These are phyloP conservation scores for Arachnomyces sp. DNA, from an alignment of 2,329 filamentous ascomycete species.

Conservation along the genomic window DNA sequence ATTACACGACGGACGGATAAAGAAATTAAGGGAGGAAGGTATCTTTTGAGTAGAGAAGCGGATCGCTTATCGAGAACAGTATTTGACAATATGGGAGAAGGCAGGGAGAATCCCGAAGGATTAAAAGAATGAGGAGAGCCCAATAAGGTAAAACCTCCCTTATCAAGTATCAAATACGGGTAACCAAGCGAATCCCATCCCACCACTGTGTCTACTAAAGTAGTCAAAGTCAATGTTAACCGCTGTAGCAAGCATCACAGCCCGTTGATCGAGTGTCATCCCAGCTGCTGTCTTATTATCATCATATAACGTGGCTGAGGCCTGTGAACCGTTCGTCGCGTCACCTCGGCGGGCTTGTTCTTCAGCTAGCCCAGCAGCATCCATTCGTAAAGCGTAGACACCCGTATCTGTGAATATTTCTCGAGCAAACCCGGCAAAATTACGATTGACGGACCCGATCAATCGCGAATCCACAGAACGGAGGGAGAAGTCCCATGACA, in stretches of 20 bases:
- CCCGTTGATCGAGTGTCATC: constrained; percentile 58
- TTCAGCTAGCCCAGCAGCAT: constrained; percentile 42
- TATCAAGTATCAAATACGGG: too few species aligned
- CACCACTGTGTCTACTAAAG: constrained; percentile 53
- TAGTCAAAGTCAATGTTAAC: constrained; percentile 60
- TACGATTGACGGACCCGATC: constrained; percentile 55
- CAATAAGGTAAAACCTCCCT: too few species aligned
- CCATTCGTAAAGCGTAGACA: constrained; percentile 57
- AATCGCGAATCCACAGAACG: constrained; percentile 41
- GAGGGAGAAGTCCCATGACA: constrained; percentile 58
- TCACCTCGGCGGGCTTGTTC: constrained; percentile 25
- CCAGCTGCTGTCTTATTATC: constrained; percentile 28
- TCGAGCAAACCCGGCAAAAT: constrained; percentile 54
- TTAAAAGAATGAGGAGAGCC: too few species aligned
- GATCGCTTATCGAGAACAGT: too few species aligned
- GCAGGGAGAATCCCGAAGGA: too few species aligned
- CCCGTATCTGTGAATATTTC: constrained; percentile 60
- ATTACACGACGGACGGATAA: too few species aligned
- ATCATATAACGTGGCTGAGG: constrained; percentile 1
- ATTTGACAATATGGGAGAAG: too few species aligned
- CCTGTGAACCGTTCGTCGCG: constrained; percentile 9
- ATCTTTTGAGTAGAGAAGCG: too few species aligned
- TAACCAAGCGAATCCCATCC: constrained; percentile 40
- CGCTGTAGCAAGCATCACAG: constrained; percentile 58
- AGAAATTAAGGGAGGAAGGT: too few species aligned